These are phyloP conservation scores for Eimeria maxima DNA, from an alignment of 169 alveolate genomes.

Conservation along the genomic window DNA sequence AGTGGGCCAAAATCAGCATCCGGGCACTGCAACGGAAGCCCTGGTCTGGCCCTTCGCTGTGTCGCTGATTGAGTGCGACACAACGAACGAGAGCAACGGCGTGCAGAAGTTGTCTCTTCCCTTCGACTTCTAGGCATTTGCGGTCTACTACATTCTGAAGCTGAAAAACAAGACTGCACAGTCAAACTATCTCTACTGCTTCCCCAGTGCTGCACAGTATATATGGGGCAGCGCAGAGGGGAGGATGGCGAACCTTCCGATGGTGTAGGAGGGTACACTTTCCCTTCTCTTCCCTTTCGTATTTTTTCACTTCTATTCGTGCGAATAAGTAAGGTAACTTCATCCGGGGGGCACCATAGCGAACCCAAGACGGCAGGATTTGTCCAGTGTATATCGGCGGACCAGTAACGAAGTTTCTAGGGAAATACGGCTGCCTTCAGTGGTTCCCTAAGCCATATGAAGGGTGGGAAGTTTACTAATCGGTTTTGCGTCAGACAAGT, in stretches of 20 bases:
- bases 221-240: slow-evolving; percentile 5
- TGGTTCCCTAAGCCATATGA: not conserved
- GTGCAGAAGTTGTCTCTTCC: not conserved
- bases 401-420: not conserved
- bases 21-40: slow-evolving; percentile 24
- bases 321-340: not conserved
- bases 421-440: not conserved
- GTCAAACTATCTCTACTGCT: not conserved
- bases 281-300: too few relatives aligned
- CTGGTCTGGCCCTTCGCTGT: slow-evolving; percentile 48
- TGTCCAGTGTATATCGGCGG: slow-evolving; percentile 11
- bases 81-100: not conserved
- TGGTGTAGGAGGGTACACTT: not conserved
- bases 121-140: too few relatives aligned
- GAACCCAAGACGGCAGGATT: not conserved
- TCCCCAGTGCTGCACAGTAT: not conserved
- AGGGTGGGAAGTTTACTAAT: not conserved
- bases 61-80: slow-evolving; percentile 10
- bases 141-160: not conserved
- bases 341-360: not conserved
- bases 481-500: too few relatives aligned
- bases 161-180: not conserved
- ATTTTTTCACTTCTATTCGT: not conserved
- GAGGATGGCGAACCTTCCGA: not conserved
- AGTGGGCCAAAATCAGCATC: not conserved